phyloP scores from a whole-genome alignment of 768 basidiomycete genomes.

The Boletus rubropictus region DNA sequence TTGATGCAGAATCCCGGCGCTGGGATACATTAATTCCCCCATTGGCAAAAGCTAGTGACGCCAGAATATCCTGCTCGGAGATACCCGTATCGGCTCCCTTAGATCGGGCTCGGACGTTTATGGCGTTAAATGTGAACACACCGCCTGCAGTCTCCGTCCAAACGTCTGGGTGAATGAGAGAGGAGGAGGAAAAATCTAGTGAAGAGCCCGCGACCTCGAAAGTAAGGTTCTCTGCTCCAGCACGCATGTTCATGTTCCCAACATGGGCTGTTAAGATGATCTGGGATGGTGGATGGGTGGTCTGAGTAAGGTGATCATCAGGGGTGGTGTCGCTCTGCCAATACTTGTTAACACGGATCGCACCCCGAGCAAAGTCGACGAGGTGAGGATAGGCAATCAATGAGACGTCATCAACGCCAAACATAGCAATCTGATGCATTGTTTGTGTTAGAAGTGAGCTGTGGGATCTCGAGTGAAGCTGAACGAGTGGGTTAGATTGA shows the following conservation, averaged over 20 bases:
- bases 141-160: constrained; percentile 42
- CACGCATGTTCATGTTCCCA: constrained; percentile 46
- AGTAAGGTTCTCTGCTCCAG: constrained; percentile 64
- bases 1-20: constrained; percentile 41
- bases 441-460: constrained; percentile 9
- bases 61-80: constrained; percentile 51
- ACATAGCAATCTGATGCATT: constrained; percentile 21
- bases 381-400: constrained; percentile 51
- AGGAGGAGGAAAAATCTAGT: constrained; percentile 20
- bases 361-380: constrained; percentile 52
- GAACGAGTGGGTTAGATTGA: constrained; percentile 10
- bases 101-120: constrained; percentile 57
- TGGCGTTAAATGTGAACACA: constrained; percentile 43
- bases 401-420: constrained; percentile 38
- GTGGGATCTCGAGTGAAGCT: constrained; percentile 12
- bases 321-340: constrained; percentile 4
- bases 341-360: constrained; percentile 47
- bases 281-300: constrained; percentile 13
- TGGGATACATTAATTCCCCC: constrained; percentile 44
- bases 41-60: constrained; percentile 47
- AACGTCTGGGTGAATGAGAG: constrained; percentile 9
- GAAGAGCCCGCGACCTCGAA: constrained; percentile 50
- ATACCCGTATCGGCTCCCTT: constrained; percentile 33
- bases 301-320: constrained; percentile 1
- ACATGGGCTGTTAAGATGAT: constrained; percentile 39